A percentile compares a stretch with the other conserved stretches of the same genome.
phyloP scores from a whole-genome alignment of 257 asterid species.

The Gynochthodes officinalis region DNA sequence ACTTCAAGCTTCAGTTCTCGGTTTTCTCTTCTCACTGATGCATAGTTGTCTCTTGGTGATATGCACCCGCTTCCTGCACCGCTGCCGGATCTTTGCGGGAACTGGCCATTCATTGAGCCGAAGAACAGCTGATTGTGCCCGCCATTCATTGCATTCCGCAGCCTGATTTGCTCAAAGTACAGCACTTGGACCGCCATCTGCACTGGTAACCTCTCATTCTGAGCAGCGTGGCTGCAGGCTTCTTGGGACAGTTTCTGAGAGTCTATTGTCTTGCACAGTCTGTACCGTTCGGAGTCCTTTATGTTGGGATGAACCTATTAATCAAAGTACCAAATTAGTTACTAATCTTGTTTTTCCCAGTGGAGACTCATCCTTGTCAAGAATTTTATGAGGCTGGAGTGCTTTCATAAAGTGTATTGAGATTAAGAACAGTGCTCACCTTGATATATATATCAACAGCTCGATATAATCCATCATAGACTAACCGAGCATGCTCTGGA shows the following conservation, averaged over 20 bases:
- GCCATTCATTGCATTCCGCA: slow-evolving; percentile 90
- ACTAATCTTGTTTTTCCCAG: neutral
- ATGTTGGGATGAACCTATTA: slow-evolving; percentile 87
- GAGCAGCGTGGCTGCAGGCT: slow-evolving; percentile 99
- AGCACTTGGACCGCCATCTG: slow-evolving; percentile 97
- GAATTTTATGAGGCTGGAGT: neutral
- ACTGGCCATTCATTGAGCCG: slow-evolving; percentile 54
- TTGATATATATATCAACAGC: slow-evolving; percentile 92
- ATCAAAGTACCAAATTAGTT: neutral
- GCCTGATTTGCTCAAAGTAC: slow-evolving; percentile 86
- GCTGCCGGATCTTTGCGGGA: slow-evolving; percentile 77
- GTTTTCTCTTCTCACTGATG: slow-evolving; percentile 90
- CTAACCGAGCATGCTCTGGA: slow-evolving; percentile 86
- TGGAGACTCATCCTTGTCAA: neutral
- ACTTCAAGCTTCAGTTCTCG: slow-evolving; percentile 92
- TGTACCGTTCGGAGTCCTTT: slow-evolving; percentile 79
- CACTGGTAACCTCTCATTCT: slow-evolving; percentile 86
- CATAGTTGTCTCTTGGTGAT: slow-evolving; percentile 93
- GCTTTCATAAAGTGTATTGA: neutral
- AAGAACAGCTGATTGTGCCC: slow-evolving; percentile 66
- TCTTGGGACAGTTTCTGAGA: slow-evolving; percentile 87
- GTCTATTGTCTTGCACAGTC: slow-evolving; percentile 84
- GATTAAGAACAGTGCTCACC: slow-evolving; percentile 40
- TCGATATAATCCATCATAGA: slow-evolving; percentile 74
- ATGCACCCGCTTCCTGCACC: slow-evolving; percentile 94